Base-by-base conservation (phyloP, 805 yeast genomes). In the Cyberlindnera amylophila region DNA sequence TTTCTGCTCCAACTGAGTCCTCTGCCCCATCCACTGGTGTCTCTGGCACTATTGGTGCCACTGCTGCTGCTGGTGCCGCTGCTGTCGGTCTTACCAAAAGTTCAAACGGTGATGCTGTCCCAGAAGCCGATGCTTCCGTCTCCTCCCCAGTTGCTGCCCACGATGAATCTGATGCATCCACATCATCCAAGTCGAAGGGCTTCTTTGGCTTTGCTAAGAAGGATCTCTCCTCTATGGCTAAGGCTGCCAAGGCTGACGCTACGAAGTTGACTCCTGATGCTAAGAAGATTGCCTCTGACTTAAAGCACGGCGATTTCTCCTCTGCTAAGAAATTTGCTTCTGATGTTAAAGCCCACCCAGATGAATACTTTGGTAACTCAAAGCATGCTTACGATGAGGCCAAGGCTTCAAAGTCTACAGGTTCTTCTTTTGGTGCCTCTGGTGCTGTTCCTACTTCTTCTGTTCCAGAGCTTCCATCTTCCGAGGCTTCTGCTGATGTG, bases 241-340 rank as follows among this genome's bases (percentile, higher is more conserved):
- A 40, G 35, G 45, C 48, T 19, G 42, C 35, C 5, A 45, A 48
- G 35, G 33, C 43, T 24, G 52, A 39, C 16, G 30, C 29, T n/a
- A 13, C 45, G 4, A 42, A 47, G 30, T 10, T 37, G 18, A 18
- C 38, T 34, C 59, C 36, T 59, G 61, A 59, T 17, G 47, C 55
- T 16, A 63, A 63, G 10, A 30, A 41, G 15, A 29, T 46, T 23
- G 45, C 50, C 5, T 32, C 24, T 7, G 46, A 40, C 26, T 29
- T 41, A 27, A 39, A 38, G 17, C 27, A 38, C 4, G 51, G 46
- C 29, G 51, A 47, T 32, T 41, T 33, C 26, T 36, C 48, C 2
- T 38, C 45, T 36, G 41, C 46, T 17, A 44, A 47, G 35, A 28
- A 33, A 12, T 15, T 44, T 4, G 51, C 42, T 19, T 17, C 34